Base-by-base conservation (phyloP, 441 rosid species). In the Erysimum pusillum region DNA sequence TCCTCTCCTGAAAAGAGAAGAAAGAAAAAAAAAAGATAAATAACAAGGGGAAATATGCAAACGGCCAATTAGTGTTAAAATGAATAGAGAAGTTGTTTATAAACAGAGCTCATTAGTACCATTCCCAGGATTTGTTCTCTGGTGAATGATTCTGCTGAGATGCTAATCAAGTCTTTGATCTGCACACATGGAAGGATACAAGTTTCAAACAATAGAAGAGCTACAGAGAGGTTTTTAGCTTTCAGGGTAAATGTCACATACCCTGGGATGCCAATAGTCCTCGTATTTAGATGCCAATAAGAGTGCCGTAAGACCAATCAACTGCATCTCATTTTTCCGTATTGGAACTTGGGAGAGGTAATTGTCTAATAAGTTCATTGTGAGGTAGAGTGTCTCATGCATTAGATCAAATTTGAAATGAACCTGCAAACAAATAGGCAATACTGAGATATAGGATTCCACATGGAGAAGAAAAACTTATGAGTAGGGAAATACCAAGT, bases 181-280 rank as follows among this genome's bases (percentile, higher is more conserved):
- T 95, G 88, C 25, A 74, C 25, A 74, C 68, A 61, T 71, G 44
- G 15, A 73, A 41, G 52, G 46, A 63, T 28, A 28, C 31, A n/a
- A 69, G 34, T 45, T 39, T 64, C 67, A 74, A 25, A 5, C 15
- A 11, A 59, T 71, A 79, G 2, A 35, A 44, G 59, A 73, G 13
- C 15, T 52, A 11, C 54, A 20, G 28, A 65, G n/a, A 76, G 7
- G 36, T 28, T 44, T 74, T 74, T 22, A 45, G 38, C 52, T 69
- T 52, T 73, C 59, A 61, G 36, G 28, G 61, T 46, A 49, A 45
- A 41, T 74, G 51, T 60, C 60, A 67, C 80, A 75, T 87, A 91
- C 99, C 90, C 88, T 89, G 14, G 99, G 99, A 83, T 91, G 97
- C 99, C 99, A 89, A 69, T 86, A 92, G 80, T 95, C 98, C 78